Conservation (phyloP, 2,329 filamentous ascomycete genomes). For the Gyromitra esculenta region DNA sequence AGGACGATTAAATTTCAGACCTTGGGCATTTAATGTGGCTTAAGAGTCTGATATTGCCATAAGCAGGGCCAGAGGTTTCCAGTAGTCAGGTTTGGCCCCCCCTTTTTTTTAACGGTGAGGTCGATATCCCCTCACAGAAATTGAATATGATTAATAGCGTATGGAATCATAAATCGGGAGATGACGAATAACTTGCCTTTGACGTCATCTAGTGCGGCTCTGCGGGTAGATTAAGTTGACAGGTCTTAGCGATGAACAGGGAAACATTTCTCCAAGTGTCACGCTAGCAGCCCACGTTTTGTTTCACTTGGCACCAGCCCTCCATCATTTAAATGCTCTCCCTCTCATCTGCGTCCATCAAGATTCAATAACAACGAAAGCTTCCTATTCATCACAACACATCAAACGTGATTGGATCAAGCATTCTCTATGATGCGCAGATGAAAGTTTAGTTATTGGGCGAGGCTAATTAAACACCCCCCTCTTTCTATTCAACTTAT, state of each 20-base stretch:
- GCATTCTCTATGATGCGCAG: too few relatives aligned
- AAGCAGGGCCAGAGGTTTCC: too few relatives aligned
- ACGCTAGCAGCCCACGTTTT: neutral
- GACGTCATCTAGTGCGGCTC: conserved; percentile 3
- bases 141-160: too few relatives aligned
- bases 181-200: neutral
- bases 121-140: too few relatives aligned
- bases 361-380: neutral
- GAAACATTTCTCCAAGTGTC: neutral
- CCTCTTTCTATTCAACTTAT: too few relatives aligned
- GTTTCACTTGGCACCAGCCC: neutral
- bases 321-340: neutral
- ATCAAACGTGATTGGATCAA: neutral
- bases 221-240: neutral
- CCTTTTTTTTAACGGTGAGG: too few relatives aligned
- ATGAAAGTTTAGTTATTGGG: neutral
- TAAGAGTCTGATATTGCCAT: too few relatives aligned
- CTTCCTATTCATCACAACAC: neutral
- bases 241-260: neutral
- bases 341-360: neutral
- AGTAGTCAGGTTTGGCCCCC: too few relatives aligned
- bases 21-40: too few relatives aligned
- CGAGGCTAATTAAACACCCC: neutral
- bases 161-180: too few relatives aligned
- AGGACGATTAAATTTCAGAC: too few relatives aligned